Conservation (phyloP, 768 basidiomycete genomes). For the Psilocybe cyanescens region DNA sequence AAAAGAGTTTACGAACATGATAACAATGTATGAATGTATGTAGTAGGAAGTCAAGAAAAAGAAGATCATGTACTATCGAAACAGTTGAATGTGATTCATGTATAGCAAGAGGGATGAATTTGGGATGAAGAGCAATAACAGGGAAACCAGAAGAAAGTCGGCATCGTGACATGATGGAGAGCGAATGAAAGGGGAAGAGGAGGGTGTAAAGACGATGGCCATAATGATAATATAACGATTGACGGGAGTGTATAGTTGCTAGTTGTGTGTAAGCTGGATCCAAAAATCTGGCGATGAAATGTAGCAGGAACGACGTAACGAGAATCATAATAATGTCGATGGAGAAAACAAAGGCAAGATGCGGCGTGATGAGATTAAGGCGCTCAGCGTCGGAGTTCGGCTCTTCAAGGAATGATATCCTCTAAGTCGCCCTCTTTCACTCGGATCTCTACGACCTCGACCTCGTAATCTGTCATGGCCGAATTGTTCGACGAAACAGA, state of each 20-base stretch:
- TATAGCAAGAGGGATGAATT: neutral
- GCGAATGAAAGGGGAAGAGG: neutral
- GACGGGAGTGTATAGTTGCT: neutral
- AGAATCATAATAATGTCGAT: neutral
- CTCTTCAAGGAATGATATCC: slow-evolving; percentile 67
- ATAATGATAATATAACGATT: no score
- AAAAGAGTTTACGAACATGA: neutral
- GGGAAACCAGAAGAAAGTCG: neutral
- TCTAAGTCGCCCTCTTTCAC: slow-evolving; percentile 79
- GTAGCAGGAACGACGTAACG: neutral
- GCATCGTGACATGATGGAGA: neutral
- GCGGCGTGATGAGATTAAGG: neutral
- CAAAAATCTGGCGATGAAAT: neutral
- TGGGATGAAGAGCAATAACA: neutral
- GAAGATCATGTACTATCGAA: neutral
- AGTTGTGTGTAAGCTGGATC: neutral
- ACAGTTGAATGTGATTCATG: neutral
- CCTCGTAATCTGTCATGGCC: slow-evolving; percentile 74
- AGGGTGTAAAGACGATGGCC: neutral
- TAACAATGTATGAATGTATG: neutral
- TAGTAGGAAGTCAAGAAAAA: slow-evolving; percentile 3
- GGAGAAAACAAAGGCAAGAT: neutral
- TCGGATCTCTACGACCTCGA: slow-evolving; percentile 88
- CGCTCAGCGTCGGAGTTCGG: neutral
- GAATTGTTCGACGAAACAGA: slow-evolving; percentile 72